These are phyloP conservation scores for Tricladium varicosporioides DNA, from an alignment of 2,329 filamentous ascomycete species.

Conservation along the genomic window DNA sequence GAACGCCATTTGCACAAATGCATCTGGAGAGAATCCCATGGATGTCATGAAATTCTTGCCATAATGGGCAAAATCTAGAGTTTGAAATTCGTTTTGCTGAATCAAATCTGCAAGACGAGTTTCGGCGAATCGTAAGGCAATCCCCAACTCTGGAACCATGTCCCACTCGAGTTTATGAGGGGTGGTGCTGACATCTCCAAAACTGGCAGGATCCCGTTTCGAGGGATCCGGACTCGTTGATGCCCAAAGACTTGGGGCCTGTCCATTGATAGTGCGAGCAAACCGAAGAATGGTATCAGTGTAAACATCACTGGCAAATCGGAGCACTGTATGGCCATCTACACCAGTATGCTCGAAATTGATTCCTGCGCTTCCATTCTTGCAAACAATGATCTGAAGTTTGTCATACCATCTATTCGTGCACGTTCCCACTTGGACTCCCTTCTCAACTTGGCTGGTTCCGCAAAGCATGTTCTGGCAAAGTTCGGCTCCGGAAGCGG, in stretches of 20 bases:
- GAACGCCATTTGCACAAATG: slow-evolving; percentile 98
- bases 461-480: slow-evolving; percentile 99
- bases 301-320: slow-evolving; percentile 94
- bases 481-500: slow-evolving; percentile 74
- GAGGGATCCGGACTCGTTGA: slow-evolving; percentile 87
- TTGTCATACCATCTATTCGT: slow-evolving; percentile 99
- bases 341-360: slow-evolving; percentile 99
- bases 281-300: slow-evolving; percentile 97
- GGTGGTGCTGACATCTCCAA: slow-evolving; percentile 89
- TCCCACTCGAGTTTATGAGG: slow-evolving; percentile 98
- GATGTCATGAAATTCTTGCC: slow-evolving; percentile 98
- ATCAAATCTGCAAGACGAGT: slow-evolving; percentile 92
- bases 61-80: slow-evolving; percentile 83
- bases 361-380: slow-evolving; percentile 97
- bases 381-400: slow-evolving; percentile 97
- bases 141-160: slow-evolving; percentile 86
- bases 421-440: slow-evolving; percentile 94
- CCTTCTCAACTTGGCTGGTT: slow-evolving; percentile 85
- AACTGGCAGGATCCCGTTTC: slow-evolving; percentile 86
- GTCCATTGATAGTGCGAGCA: slow-evolving; percentile 90
- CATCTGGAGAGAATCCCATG: slow-evolving; percentile 95
- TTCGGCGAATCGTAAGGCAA: slow-evolving; percentile 92
- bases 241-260: slow-evolving; percentile 88
- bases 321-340: slow-evolving; percentile 92
- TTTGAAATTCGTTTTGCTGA: slow-evolving; percentile 93